A percentile compares a stretch with the other conserved stretches of the same genome.
Conservation (phyloP, 2,329 filamentous ascomycete genomes). For the Calonectria pseudoreteaudii region DNA sequence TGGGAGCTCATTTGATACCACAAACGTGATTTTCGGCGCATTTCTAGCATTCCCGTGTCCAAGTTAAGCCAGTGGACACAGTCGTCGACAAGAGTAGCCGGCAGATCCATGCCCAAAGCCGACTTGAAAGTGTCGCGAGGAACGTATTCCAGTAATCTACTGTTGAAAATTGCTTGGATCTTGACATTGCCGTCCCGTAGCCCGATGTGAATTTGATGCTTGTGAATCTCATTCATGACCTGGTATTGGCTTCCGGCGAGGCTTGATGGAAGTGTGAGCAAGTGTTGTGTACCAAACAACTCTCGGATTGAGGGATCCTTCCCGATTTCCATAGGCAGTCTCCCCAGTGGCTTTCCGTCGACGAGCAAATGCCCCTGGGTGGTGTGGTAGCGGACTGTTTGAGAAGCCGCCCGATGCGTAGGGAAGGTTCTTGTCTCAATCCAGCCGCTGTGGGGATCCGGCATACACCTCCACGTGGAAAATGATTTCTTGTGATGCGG, state of each 20-base stretch:
- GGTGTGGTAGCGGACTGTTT: constrained; percentile 48
- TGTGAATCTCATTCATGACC: constrained; percentile 36
- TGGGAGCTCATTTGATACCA: constrained; percentile 43
- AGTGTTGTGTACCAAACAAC: not conserved
- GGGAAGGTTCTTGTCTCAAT: constrained; percentile 17
- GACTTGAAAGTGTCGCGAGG: constrained; percentile 46
- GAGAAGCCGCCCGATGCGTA: constrained; percentile 12
- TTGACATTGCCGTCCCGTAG: constrained; percentile 53
- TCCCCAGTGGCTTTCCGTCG: constrained; percentile 46
- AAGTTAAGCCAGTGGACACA: constrained; percentile 73
- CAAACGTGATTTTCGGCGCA: constrained; percentile 56
- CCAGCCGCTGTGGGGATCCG: constrained; percentile 24
- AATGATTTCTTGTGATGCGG: constrained; percentile 32
- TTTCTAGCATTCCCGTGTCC: constrained; percentile 55
- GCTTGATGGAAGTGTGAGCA: constrained; percentile 50
- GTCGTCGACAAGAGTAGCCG: constrained; percentile 58
- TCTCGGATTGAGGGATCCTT: not conserved
- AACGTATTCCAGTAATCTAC: constrained; percentile 48
- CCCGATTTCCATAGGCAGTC: not conserved
- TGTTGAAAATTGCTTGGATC: constrained; percentile 52
- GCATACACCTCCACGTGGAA: constrained; percentile 37
- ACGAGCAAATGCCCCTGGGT: constrained; percentile 47
- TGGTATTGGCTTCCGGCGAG: constrained; percentile 62
- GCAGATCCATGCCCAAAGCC: constrained; percentile 58
- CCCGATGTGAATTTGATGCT: constrained; percentile 64